Base-by-base conservation (phyloP, 352 stramenopile genomes). In the Phytophthora multivora region DNA sequence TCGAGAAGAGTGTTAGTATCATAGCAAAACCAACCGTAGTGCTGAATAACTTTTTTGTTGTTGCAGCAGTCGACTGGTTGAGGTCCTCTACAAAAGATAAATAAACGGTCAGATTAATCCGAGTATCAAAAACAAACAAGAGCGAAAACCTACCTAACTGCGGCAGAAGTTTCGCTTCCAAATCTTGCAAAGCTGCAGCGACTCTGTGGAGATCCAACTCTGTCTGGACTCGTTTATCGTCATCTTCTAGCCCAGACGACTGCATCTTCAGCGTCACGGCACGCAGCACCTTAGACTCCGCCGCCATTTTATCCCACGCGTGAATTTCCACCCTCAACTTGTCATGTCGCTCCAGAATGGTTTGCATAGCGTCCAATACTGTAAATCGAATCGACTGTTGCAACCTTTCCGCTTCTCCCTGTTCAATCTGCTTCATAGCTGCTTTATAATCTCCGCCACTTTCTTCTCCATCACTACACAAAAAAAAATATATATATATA, bases 301-400 rank as follows among this genome's bases (percentile, higher is more conserved):
- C 40, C 1, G 28, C 49, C 8, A 77, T 30, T 50, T 71, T 74
- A 5, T 75, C 54, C 38, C 59, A 43, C 9, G n/a, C 38, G 36
- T 59, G 36, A 28, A 94, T 70, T 18, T 78, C 56, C 8, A 59
- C 35, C 15, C 69, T 73, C n/a, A 94, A 46, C 10, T 72, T 46
- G 1, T 76, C 59, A 63, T 91, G 75, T 13, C 68, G 71, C 28
- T 88, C 71, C 33, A 94, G 69, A 7, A 69, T 75, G 13, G 73
- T 71, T 39, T 75, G 59, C 4, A 94, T 48, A 7, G 86, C 83
- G 48, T 91, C 83, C 43, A 92, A 19, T 13, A 91, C 78, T 1
- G 83, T 94, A 62, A 94, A 91, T 11, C 81, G 77, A 43, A 94
- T 77, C 3, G 86, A 86, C 58, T 92, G 86, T 35, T 94, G 83